Conservation (phyloP, 1,139 yeast species). For the Kluyveromyces marxianus region DNA sequence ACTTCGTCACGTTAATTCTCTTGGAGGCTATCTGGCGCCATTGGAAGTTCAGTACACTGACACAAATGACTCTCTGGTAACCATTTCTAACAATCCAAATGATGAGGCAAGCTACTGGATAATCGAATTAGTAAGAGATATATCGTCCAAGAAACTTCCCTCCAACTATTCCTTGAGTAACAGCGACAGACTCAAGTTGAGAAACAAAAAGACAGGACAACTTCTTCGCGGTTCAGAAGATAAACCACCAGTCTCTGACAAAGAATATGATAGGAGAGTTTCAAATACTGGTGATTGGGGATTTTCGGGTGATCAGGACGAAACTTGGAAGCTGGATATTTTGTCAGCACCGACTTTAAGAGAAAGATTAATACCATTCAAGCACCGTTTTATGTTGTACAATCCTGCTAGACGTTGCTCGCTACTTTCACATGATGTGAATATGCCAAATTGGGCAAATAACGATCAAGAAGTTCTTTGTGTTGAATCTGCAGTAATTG, state of each 20-base stretch:
- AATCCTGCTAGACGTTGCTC: constrained; percentile 57
- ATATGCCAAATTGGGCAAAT: constrained; percentile 63
- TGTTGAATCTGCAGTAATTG: constrained; percentile 52
- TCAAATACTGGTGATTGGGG: constrained; percentile 51
- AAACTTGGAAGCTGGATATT: constrained; percentile 38
- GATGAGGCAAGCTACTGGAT: constrained; percentile 61
- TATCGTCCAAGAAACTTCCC: constrained; percentile 16
- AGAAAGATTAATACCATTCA: constrained; percentile 45
- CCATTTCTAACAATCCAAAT: constrained; percentile 45
- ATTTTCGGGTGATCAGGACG: constrained; percentile 42
- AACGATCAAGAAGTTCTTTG: constrained; percentile 73
- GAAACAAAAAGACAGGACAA: constrained; percentile 54
- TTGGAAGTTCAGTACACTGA: constrained; percentile 51
- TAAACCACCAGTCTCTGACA: constrained; percentile 73
- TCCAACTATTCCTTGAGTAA: constrained; percentile 38
- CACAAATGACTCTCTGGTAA: constrained; percentile 60
- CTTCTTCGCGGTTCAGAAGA: constrained; percentile 50
- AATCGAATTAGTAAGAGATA: constrained; percentile 38
- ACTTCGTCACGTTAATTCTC: constrained; percentile 49
- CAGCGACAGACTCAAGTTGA: constrained; percentile 48
- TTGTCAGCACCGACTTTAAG: constrained; percentile 5
- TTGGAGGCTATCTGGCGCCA: constrained; percentile 65
- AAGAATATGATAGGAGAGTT: constrained; percentile 72
- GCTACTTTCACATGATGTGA: constrained; percentile 52
- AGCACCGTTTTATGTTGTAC: constrained; percentile 41